Conservation (phyloP, 768 basidiomycete genomes). For the Fomitopsis pulvina region DNA sequence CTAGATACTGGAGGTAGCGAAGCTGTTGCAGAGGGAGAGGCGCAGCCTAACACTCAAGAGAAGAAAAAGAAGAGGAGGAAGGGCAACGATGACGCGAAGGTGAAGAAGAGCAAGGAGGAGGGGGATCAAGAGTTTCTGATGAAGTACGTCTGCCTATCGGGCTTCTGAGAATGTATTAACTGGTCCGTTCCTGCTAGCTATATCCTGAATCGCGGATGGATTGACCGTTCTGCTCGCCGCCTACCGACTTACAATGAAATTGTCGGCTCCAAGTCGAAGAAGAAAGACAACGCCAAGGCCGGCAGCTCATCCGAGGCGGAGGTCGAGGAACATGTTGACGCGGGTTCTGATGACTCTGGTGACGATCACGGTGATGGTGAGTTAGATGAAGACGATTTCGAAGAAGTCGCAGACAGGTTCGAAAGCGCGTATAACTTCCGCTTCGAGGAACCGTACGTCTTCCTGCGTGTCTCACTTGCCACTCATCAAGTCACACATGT, state of each 20-base stretch:
- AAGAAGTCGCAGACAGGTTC: slow-evolving; percentile 86
- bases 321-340: slow-evolving; percentile 24
- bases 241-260: slow-evolving; percentile 86
- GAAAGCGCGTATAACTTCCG: slow-evolving; percentile 98
- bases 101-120: slow-evolving; percentile 41
- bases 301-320: slow-evolving; percentile 4
- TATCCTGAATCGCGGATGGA: slow-evolving; percentile 96
- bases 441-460: slow-evolving; percentile 88
- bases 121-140: slow-evolving; percentile 83
- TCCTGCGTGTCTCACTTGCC: neutral
- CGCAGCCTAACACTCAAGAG: slow-evolving; percentile 19
- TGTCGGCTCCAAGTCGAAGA: slow-evolving; percentile 29
- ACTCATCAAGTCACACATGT: neutral
- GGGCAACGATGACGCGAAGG: slow-evolving; percentile 19
- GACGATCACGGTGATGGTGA: slow-evolving; percentile 17
- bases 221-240: slow-evolving; percentile 68
- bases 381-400: slow-evolving; percentile 71
- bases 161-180: slow-evolving; percentile 23
- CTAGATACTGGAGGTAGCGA: slow-evolving; percentile 31
- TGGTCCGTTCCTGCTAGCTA: slow-evolving; percentile 47
- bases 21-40: slow-evolving; percentile 21
- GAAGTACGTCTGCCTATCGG: slow-evolving; percentile 49
- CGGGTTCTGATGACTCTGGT: slow-evolving; percentile 7
- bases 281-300: slow-evolving; percentile 18
- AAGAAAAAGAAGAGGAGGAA: slow-evolving; percentile 24